A percentile compares a stretch with the other conserved stretches of the same genome.
Evolutionary conservation across 805 yeast species (phyloP).

Genomic region (Kazachstania taianensis): DNA sequence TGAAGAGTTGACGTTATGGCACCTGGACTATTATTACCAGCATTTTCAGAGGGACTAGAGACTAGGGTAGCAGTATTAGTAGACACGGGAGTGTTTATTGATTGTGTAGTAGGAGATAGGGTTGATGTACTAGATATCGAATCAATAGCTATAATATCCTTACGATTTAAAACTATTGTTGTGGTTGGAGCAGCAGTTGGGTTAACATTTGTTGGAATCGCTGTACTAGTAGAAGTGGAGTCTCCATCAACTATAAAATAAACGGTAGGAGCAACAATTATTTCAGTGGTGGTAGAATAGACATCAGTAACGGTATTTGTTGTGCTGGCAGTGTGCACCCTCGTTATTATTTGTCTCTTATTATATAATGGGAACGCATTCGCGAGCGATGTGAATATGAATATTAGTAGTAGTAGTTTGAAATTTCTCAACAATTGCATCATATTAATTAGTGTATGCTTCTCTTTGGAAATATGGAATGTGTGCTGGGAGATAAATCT

Average conservation of each 20-base stretch:
- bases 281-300: conserved; percentile 33
- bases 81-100: conserved; percentile 7
- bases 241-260: conserved; percentile 31
- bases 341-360: conserved; percentile 38
- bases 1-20: no score
- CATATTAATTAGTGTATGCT: no score
- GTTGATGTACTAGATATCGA: conserved; percentile 5
- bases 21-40: no score
- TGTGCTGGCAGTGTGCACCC: conserved; percentile 46
- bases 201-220: conserved; percentile 27
- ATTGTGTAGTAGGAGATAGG: conserved; percentile 5
- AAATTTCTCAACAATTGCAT: not conserved
- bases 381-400: conserved; percentile 6
- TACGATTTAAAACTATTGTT: conserved; percentile 19
- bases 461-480: no score
- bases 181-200: conserved; percentile 30
- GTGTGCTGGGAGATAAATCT: no score
- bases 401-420: not conserved
- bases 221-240: conserved; percentile 31
- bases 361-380: conserved; percentile 22
- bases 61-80: conserved; percentile 7
- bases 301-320: conserved; percentile 35
- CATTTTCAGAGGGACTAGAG: not conserved
- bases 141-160: conserved; percentile 4
- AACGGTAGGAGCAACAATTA: conserved; percentile 34